Base-by-base conservation (phyloP, 768 basidiomycete genomes). In the Suillus weaverae region DNA sequence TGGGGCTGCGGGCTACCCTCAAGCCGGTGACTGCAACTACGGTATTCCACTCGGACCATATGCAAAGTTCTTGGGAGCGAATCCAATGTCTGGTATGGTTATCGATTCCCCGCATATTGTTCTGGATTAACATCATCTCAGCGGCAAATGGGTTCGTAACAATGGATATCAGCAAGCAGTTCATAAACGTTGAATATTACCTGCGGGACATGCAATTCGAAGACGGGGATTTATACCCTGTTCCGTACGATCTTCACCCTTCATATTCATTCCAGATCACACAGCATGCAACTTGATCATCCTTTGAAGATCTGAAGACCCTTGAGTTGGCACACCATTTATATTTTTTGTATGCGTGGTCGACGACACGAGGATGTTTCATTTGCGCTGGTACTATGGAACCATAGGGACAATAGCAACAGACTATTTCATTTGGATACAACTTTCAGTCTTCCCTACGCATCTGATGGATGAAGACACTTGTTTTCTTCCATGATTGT, bases 81-180 rank as follows among this genome's bases (percentile, higher is more conserved):
- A 57, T 39, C 22, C 7, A 26, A 26, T 26, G 22, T 10, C 56
- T 57, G 56, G 56, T 57, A 57, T 38, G 56, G 16, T 57, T 57
- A 9, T 16, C 14, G 7, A 22, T 14, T 39, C 14, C 5, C 13
- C 22, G 4, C 9, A 26, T 30, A 57, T 39, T 39, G 22, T 9
- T 39, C 38, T 39, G 56, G 7, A 7, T 26, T 57, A 5, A 57
- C 16, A 9, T 14, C 26, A 16, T 4, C 36, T 39, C 36, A 57
- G 56, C 56, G 36, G 56, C 56, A 22, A 57, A 39, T 18, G 56
- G 56, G 18, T 57, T 57, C 36, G 56, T 57, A 22, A 57, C 56
- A 7, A 57, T 57, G 56, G 36, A 57, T 26, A 57, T 57, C 16
- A 57, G 56, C 56, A 26, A 18, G 13, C 56, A 57, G 26, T 38